Percentiles rank a stretch among this genome's conserved stretches.
Evolutionary conservation across 2,329 filamentous ascomycete genomes (phyloP).

Genomic region (Aspergillus awamori): DNA sequence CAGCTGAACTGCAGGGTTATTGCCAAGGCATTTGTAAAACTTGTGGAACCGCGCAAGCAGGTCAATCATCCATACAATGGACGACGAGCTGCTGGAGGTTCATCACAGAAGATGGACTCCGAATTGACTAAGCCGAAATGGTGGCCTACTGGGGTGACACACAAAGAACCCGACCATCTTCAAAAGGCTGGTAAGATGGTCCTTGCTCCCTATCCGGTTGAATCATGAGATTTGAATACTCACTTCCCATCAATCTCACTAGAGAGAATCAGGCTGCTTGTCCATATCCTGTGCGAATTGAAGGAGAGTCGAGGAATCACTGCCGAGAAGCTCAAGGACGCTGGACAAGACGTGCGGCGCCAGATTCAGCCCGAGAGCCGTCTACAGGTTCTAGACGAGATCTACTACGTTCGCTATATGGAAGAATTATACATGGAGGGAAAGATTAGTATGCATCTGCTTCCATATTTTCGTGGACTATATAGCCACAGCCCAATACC

Average conservation of each 20-base stretch:
- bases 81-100: constrained; percentile 25
- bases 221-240: background rate
- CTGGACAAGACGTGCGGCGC: constrained; percentile 43
- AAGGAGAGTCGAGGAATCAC: constrained; percentile 40
- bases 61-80: constrained; percentile 51
- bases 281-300: constrained; percentile 45
- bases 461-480: background rate
- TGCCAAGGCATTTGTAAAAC: constrained; percentile 47
- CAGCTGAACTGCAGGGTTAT: constrained; percentile 48
- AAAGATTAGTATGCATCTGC: constrained; percentile 36
- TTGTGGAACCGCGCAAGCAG: constrained; percentile 50
- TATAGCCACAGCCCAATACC: background rate
- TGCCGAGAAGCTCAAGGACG: constrained; percentile 42
- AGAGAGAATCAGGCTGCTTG: constrained; percentile 45
- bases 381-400: constrained; percentile 43
- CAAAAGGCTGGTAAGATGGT: constrained; percentile 42
- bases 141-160: constrained; percentile 44
- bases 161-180: constrained; percentile 51
- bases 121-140: constrained; percentile 46
- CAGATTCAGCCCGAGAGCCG: constrained; percentile 41
- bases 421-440: constrained; percentile 44
- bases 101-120: constrained; percentile 36
- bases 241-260: background rate
- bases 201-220: background rate
- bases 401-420: constrained; percentile 42